Conservation (phyloP, 1,139 yeast genomes). For the Casaregolazyma suthepensis region DNA sequence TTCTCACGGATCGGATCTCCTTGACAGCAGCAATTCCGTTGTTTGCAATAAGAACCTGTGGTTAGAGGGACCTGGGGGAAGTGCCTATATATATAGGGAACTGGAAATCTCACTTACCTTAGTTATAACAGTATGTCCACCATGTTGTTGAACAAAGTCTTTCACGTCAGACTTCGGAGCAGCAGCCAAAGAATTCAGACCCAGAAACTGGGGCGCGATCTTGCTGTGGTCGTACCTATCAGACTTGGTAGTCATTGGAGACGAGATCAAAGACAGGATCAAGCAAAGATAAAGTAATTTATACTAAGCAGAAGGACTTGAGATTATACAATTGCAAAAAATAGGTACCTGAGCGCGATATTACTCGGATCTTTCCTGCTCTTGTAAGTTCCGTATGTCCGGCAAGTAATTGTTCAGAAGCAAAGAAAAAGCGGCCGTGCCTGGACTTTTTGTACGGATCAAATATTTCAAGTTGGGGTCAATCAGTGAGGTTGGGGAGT, state of each 20-base stretch:
- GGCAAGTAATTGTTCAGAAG: not conserved
- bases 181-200: conserved; percentile 63
- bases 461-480: not conserved
- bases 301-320: not conserved
- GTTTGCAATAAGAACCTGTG: conserved; percentile 76
- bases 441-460: not conserved
- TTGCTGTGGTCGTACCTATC: conserved; percentile 24
- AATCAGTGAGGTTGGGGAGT: conserved; percentile 2
- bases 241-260: not conserved
- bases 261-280: not conserved
- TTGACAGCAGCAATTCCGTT: conserved; percentile 99
- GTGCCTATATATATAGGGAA: no score
- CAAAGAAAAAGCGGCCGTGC: not conserved
- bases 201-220: conserved; percentile 70
- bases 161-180: conserved; percentile 75
- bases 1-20: conserved; percentile 92
- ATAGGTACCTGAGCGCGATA: not conserved
- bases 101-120: no score
- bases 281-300: not conserved
- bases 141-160: conserved; percentile 77
- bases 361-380: not conserved
- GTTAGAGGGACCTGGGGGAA: conserved; percentile 2
- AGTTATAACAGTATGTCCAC: conserved; percentile 93
- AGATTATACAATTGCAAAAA: not conserved
- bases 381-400: not conserved